Evolutionary conservation across 2,329 filamentous ascomycete species (phyloP).

Genomic region (Trichophaea hybrida): DNA sequence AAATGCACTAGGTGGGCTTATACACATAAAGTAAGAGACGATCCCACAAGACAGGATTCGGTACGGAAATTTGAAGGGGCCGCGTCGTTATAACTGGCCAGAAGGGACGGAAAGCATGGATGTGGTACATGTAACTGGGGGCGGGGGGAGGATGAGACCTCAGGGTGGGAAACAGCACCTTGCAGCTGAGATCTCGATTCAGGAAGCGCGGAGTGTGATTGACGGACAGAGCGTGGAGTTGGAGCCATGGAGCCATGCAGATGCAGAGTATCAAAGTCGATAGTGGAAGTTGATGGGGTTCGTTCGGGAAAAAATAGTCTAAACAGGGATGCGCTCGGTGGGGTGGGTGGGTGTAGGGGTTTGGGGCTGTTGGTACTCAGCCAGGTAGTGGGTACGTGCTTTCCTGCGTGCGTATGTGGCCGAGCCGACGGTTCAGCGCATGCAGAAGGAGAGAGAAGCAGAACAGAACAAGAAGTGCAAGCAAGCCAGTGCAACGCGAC

Average conservation of each 20-base stretch:
- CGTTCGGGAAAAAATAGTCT: constrained; percentile 3
- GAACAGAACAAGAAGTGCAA: too few species aligned
- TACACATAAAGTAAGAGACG: constrained; percentile 14
- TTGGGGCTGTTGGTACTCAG: constrained; percentile 1
- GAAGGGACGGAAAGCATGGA: constrained; percentile 19
- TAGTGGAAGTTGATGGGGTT: not conserved
- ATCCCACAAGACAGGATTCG: constrained; percentile 17
- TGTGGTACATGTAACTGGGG: constrained; percentile 8
- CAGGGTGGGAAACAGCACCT: constrained; percentile 2
- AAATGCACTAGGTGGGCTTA: constrained; percentile 10
- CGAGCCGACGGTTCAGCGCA: not conserved
- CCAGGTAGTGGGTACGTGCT: not conserved
- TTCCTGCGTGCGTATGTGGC: not conserved
- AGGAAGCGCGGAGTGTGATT: constrained; percentile 14
- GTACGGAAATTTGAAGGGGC: constrained; percentile 23
- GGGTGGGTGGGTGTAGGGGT: not conserved
- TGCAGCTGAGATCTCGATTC: constrained; percentile 23
- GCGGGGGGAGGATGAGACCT: constrained; percentile 13
- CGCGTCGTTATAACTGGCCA: constrained; percentile 20
- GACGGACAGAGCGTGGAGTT: constrained; percentile 1
- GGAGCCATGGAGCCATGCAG: not conserved
- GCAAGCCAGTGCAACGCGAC: not conserved
- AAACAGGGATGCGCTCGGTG: not conserved
- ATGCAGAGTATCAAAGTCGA: not conserved
- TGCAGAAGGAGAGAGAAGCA: not conserved